phyloP scores from a whole-genome alignment of 2,329 filamentous ascomycete species.

The Alternaria sp. region DNA sequence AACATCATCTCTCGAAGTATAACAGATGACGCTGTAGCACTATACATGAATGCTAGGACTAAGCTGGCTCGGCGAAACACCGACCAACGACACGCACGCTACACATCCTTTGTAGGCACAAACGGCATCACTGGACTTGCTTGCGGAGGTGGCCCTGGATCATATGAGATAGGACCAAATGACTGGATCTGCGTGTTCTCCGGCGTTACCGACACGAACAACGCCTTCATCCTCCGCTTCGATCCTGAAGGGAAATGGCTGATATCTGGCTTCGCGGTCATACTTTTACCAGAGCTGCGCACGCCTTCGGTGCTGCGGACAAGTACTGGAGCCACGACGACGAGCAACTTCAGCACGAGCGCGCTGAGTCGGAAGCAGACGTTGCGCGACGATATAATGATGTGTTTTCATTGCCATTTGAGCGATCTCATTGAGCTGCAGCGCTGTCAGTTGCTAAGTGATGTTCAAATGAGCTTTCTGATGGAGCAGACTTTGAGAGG shows the following conservation, averaged over 20 bases:
- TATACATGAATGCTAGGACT: conserved; percentile 1
- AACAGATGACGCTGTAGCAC: not conserved
- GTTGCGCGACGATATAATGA: not conserved
- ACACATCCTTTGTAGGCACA: conserved; percentile 20
- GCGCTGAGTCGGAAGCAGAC: not conserved
- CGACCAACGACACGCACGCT: conserved; percentile 8
- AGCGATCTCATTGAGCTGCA: conserved; percentile 24
- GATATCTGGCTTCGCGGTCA: conserved; percentile 19
- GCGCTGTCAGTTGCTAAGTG: conserved; percentile 20
- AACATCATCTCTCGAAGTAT: conserved; percentile 14
- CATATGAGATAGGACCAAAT: conserved; percentile 7
- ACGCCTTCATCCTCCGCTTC: conserved; percentile 14
- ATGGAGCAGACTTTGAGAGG: conserved; percentile 15
- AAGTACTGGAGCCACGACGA: not conserved
- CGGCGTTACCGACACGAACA: conserved; percentile 16
- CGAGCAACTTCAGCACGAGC: not conserved
- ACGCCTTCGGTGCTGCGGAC: not conserved
- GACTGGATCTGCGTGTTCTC: conserved; percentile 23
- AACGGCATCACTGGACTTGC: conserved; percentile 21
- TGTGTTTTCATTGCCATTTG: conserved; percentile 30
- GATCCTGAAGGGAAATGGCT: conserved; percentile 12
- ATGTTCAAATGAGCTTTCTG: conserved; percentile 14
- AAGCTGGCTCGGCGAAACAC: conserved; percentile 11
- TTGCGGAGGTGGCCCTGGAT: conserved; percentile 11
- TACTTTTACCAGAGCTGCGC: conserved; percentile 15